Evolutionary conservation across 306 rosid genomes (phyloP).

Genomic region (Abrus pulchellus): DNA sequence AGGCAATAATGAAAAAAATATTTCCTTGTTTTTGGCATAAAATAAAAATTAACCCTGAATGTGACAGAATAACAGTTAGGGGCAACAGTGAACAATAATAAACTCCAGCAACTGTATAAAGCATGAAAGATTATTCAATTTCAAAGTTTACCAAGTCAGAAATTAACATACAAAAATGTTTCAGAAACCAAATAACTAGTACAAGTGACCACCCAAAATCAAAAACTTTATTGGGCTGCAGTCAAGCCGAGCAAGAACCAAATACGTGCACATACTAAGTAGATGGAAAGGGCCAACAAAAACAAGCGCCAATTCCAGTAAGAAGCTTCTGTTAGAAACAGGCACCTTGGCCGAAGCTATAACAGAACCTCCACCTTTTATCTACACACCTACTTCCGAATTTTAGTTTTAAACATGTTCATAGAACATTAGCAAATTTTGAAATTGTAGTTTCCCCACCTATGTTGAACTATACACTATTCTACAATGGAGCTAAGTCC

Average conservation of each 20-base stretch:
- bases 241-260: slow-evolving; percentile 25
- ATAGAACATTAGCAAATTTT: slow-evolving; percentile 50
- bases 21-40: too few relatives aligned
- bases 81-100: neutral
- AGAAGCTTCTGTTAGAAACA: slow-evolving; percentile 59
- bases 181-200: slow-evolving; percentile 6
- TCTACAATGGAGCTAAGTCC: slow-evolving; percentile 47
- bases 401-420: slow-evolving; percentile 36
- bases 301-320: slow-evolving; percentile 70
- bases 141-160: neutral
- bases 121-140: slow-evolving; percentile 17
- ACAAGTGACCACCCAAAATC: slow-evolving; percentile 54
- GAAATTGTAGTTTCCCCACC: slow-evolving; percentile 45
- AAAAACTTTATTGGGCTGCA: slow-evolving; percentile 52
- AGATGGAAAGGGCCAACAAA: slow-evolving; percentile 68
- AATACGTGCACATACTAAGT: slow-evolving; percentile 27
- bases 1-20: too few relatives aligned
- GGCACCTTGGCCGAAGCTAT: slow-evolving; percentile 50
- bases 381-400: slow-evolving; percentile 50
- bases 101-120: neutral
- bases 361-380: slow-evolving; percentile 50
- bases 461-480: slow-evolving; percentile 57
- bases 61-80: neutral
- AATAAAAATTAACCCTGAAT: neutral
- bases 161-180: slow-evolving; percentile 21